Percentiles rank a stretch among this genome's conserved stretches.
Evolutionary conservation across 108 stramenopile species (phyloP).

Genomic region (Pseudonitzschia multiseries): DNA sequence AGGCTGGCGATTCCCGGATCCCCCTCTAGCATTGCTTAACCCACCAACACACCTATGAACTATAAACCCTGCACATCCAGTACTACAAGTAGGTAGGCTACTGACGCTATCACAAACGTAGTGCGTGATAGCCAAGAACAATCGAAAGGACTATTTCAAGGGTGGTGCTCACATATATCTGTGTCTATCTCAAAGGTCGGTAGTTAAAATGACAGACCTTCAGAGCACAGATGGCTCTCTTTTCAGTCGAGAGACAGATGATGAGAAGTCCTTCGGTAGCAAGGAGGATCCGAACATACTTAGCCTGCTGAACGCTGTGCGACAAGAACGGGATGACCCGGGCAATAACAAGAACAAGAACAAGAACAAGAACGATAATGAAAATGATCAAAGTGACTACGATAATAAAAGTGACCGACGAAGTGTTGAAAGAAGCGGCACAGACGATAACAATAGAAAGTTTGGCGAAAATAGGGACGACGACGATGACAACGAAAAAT

Average conservation of each 20-base stretch:
- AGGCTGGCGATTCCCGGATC: too few species aligned
- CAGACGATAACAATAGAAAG: not conserved
- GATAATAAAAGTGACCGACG: not conserved
- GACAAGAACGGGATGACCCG: not conserved
- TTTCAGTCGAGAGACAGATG: slow-evolving; percentile 1
- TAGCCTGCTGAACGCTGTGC: not conserved
- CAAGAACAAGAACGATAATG: not conserved
- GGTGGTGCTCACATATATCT: too few species aligned
- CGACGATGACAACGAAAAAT: slow-evolving; percentile 3
- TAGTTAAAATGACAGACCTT: not conserved
- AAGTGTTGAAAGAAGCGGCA: not conserved
- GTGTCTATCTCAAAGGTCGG: too few species aligned
- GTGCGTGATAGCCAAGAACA: too few species aligned
- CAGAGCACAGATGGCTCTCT: slow-evolving; percentile 1
- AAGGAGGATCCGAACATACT: not conserved
- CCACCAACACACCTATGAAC: too few species aligned
- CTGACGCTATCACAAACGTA: too few species aligned
- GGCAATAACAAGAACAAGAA: not conserved
- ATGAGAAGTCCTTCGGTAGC: slow-evolving; percentile 4
- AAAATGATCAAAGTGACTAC: not conserved
- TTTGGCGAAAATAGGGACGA: not conserved
- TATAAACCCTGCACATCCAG: too few species aligned
- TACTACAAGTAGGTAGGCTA: too few species aligned
- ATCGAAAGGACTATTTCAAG: too few species aligned
- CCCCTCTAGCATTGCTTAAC: too few species aligned